These are phyloP conservation scores for Apiotrichum veenhuisii DNA, from an alignment of 1,284 basidiomycete species.

Conservation along the genomic window DNA sequence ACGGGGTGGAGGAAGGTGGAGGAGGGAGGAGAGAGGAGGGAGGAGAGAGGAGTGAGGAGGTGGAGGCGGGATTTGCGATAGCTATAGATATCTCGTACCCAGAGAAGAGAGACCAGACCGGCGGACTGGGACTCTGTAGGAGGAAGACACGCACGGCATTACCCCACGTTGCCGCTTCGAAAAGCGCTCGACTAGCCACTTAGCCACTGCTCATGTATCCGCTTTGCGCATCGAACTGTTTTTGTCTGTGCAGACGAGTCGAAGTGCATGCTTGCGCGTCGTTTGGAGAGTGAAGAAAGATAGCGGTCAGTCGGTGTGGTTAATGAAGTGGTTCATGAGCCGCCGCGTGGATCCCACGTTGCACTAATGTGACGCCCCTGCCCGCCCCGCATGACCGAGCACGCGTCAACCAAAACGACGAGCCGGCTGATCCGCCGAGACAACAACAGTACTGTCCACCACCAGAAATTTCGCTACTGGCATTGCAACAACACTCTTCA, in stretches of 20 bases:
- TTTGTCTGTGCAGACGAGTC: background rate
- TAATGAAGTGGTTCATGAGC: no score
- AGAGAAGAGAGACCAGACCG: background rate
- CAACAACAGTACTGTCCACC: no score
- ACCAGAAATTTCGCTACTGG: no score
- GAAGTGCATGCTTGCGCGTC: no score
- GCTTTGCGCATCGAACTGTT: background rate
- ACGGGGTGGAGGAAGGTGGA: background rate
- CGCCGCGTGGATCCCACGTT: no score
- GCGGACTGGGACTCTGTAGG: background rate
- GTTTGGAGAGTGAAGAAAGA: no score
- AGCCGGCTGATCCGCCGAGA: no score
- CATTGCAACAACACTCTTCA: no score
- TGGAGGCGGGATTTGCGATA: background rate
- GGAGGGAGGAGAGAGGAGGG: background rate
- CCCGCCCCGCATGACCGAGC: no score
- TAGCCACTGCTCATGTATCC: constrained; percentile 6
- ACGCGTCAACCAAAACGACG: no score
- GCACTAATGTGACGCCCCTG: no score
- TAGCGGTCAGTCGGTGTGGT: no score
- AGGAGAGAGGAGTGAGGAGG: background rate
- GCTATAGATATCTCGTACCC: background rate
- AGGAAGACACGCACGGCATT: background rate
- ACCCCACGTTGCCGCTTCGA: background rate
- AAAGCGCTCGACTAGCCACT: constrained; percentile 1